phyloP scores from a whole-genome alignment of 768 basidiomycete genomes.

The Leucocoprinus leucothites region DNA sequence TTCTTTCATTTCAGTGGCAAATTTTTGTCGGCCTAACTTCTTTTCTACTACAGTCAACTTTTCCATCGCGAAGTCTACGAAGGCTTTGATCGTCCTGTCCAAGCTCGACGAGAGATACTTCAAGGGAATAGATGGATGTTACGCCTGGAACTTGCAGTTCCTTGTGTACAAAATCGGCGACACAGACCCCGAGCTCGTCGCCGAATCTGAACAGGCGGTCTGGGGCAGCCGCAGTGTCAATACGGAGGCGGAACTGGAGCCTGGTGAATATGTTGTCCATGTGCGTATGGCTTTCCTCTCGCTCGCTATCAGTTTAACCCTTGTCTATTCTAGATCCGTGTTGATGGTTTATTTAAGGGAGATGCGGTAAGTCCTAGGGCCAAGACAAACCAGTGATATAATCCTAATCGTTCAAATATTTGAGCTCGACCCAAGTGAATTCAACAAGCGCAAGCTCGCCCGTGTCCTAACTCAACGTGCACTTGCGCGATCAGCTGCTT shows the following conservation, averaged over 20 bases:
- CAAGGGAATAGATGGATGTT: constrained; percentile 38
- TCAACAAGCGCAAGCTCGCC: constrained; percentile 26
- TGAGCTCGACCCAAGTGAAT: neutral
- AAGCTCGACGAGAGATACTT: no score
- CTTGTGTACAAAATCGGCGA: constrained; percentile 38
- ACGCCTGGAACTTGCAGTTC: constrained; percentile 41
- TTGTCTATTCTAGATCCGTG: neutral
- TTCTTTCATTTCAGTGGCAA: no score
- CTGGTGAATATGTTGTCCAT: constrained; percentile 37
- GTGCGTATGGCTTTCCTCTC: constrained; percentile 18
- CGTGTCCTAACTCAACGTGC: constrained; percentile 25
- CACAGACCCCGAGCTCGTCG: constrained; percentile 18
- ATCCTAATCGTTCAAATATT: neutral
- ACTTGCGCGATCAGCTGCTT: constrained; percentile 27
- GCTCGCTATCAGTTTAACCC: neutral
- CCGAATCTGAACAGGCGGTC: constrained; percentile 23
- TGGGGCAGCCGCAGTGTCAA: constrained; percentile 30
- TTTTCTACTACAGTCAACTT: no score
- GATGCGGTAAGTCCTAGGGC: neutral
- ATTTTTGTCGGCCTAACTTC: no score
- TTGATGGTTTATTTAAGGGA: neutral
- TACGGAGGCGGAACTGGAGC: constrained; percentile 32
- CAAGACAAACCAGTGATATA: no score
- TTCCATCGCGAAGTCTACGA: no score
- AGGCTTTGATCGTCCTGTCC: constrained; percentile 35